Conservation (phyloP, 805 yeast species). For the Priceomyces carsonii region DNA sequence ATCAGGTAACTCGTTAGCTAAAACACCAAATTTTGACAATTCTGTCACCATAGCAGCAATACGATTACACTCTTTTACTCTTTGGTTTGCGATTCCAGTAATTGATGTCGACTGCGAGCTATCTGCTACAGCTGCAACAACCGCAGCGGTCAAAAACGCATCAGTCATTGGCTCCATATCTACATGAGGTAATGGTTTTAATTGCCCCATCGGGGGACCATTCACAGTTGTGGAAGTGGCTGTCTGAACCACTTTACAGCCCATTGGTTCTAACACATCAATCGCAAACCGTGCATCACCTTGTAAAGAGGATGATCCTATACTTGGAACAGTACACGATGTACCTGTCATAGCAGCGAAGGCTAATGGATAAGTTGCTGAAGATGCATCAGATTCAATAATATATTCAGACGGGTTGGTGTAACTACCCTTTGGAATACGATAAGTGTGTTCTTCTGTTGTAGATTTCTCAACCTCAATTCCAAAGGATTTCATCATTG, state of each 20-base stretch:
- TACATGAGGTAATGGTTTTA: conserved; percentile 70
- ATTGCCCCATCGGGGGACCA: conserved; percentile 74
- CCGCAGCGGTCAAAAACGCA: conserved; percentile 95
- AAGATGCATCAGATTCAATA: conserved; percentile 94
- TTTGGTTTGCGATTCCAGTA: conserved; percentile 95
- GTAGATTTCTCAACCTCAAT: conserved; percentile 67
- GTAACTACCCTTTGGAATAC: conserved; percentile 83
- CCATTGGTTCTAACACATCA: conserved; percentile 93
- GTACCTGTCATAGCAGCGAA: conserved; percentile 96
- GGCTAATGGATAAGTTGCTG: conserved; percentile 97
- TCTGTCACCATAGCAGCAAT: conserved; percentile 92
- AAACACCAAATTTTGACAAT: conserved; percentile 87
- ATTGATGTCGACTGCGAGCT: conserved; percentile 64
- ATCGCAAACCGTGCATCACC: conserved; percentile 97
- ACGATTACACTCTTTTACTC: conserved; percentile 96
- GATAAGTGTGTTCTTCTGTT: conserved; percentile 80
- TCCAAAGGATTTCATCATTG: conserved; percentile 93
- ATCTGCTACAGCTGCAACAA: conserved; percentile 89
- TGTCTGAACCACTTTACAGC: conserved; percentile 83
- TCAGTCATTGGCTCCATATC: conserved; percentile 99
- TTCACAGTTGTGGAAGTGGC: conserved; percentile 86
- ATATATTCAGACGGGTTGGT: conserved; percentile 81
- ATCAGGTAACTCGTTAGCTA: conserved; percentile 81
- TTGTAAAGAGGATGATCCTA: conserved; percentile 88
- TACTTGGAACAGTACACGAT: conserved; percentile 89